These are phyloP conservation scores for Crithidia mellificae DNA, from an alignment of 208 protist genomes.

Conservation along the genomic window DNA sequence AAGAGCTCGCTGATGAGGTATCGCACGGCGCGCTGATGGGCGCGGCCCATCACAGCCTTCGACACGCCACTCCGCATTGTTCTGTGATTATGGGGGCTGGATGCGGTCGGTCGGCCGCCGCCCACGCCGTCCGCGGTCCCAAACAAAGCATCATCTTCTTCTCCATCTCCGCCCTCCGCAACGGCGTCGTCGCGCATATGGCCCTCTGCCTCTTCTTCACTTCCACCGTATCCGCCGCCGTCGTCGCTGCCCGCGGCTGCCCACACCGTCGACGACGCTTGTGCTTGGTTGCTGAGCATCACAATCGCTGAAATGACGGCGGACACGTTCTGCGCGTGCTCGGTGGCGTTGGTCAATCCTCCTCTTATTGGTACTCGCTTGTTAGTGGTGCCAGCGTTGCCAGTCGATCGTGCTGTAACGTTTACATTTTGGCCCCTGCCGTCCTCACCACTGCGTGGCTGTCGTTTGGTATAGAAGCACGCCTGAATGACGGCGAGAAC, in stretches of 20 bases:
- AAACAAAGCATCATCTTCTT: too few relatives aligned
- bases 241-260: background rate
- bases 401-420: too few relatives aligned
- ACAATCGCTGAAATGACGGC: conserved; percentile 10
- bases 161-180: too few relatives aligned
- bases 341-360: background rate
- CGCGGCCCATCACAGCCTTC: background rate
- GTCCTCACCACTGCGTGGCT: too few relatives aligned
- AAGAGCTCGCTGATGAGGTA: background rate
- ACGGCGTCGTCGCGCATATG: background rate
- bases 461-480: too few relatives aligned
- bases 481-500: conserved; percentile 7
- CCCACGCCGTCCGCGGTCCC: too few relatives aligned
- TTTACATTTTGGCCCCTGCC: too few relatives aligned
- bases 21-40: background rate
- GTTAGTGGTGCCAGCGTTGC: too few relatives aligned
- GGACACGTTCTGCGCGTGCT: background rate
- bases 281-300: conserved; percentile 11
- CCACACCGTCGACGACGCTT: conserved; percentile 25
- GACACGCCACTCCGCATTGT: background rate
- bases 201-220: background rate
- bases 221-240: background rate
- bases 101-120: too few relatives aligned
- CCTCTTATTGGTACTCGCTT: background rate
- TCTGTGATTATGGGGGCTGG: background rate